Evolutionary conservation across 2,329 filamentous ascomycete species (phyloP).

Genomic region (Lachnellula hyalina): DNA sequence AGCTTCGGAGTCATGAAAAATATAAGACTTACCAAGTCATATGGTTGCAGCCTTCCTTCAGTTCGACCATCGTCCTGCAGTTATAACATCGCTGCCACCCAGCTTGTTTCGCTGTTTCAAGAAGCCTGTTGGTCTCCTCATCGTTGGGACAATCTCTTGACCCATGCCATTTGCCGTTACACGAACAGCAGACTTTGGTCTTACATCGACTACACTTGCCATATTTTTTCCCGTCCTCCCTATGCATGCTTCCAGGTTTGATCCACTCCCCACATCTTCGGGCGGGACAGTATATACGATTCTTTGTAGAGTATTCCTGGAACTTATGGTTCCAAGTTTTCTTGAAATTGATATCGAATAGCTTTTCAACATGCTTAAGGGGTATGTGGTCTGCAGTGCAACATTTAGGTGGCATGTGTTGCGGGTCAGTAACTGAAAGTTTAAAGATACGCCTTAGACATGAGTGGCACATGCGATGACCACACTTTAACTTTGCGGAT

Average conservation of each 20-base stretch:
- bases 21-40: conserved; percentile 69
- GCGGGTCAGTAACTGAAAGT: conserved; percentile 69
- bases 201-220: conserved; percentile 68
- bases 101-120: conserved; percentile 59
- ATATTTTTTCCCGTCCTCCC: conserved; percentile 55
- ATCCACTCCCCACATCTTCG: conserved; percentile 75
- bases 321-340: conserved; percentile 76
- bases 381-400: conserved; percentile 70
- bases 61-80: conserved; percentile 69
- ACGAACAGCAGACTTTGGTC: conserved; percentile 68
- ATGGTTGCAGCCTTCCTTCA: conserved; percentile 80
- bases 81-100: conserved; percentile 73
- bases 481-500: conserved; percentile 68
- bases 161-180: conserved; percentile 70
- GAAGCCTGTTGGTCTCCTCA: conserved; percentile 57
- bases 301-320: conserved; percentile 66
- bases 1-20: neutral
- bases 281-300: conserved; percentile 72
- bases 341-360: conserved; percentile 73
- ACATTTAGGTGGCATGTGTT: conserved; percentile 80
- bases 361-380: conserved; percentile 66
- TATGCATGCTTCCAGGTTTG: conserved; percentile 62
- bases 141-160: conserved; percentile 66
- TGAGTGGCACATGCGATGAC: conserved; percentile 73
- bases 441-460: conserved; percentile 73